A percentile compares a stretch with the other conserved stretches of the same genome.
Conservation (phyloP, 169 alveolate genomes). For the Eimeria nieschulzi region DNA sequence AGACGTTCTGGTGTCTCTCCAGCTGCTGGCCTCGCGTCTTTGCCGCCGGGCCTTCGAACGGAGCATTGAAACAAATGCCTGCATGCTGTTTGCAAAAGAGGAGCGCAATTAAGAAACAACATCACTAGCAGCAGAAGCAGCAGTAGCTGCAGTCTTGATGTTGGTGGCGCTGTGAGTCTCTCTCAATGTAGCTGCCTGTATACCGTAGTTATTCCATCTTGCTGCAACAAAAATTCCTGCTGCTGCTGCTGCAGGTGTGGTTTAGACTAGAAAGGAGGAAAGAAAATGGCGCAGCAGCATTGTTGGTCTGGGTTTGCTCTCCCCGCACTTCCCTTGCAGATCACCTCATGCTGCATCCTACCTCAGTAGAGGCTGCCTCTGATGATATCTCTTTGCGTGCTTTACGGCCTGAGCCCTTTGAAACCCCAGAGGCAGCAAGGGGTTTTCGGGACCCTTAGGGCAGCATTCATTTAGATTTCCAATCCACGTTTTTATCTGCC, state of each 20-base stretch:
- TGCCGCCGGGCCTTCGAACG: neutral
- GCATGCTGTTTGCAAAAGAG: neutral
- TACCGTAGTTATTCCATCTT: neutral
- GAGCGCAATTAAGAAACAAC: neutral
- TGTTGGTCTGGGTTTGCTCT: neutral
- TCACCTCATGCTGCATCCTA: neutral
- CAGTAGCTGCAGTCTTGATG: neutral
- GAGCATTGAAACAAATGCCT: neutral
- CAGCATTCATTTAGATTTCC: too few species aligned
- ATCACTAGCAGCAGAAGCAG: neutral
- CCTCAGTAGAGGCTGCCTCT: neutral
- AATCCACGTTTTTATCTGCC: too few species aligned
- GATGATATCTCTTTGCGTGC: neutral
- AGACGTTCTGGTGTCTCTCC: neutral
- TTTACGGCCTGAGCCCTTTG: too few species aligned
- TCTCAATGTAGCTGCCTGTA: neutral
- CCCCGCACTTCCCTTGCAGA: neutral
- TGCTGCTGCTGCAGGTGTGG: conserved; percentile 5
- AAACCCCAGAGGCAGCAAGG: too few species aligned
- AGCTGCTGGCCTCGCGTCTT: neutral
- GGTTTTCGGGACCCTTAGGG: too few species aligned
- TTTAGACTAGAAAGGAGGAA: neutral
- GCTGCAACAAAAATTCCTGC: neutral
- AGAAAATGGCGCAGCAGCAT: neutral
- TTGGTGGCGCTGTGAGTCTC: neutral